These are phyloP conservation scores for Fraxinus baroniana DNA, from an alignment of 305 asterid species.

Conservation along the genomic window DNA sequence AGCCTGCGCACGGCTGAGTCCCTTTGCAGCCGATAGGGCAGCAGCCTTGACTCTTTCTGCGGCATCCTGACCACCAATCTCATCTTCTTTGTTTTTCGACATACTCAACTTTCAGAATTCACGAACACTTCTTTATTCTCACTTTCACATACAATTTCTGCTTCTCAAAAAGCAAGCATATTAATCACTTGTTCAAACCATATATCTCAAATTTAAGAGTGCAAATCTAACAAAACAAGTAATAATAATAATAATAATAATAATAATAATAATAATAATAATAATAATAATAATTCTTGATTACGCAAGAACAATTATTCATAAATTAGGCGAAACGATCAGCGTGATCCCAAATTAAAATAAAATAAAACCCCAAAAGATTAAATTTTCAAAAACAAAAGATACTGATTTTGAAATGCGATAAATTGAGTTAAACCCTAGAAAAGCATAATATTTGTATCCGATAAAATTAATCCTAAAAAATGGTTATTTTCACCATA, in stretches of 20 bases:
- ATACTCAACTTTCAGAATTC: constrained; percentile 29
- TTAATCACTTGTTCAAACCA: not conserved
- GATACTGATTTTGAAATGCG: not conserved
- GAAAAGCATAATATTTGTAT: not conserved
- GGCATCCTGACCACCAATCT: constrained; percentile 64
- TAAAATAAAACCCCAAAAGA: not conserved
- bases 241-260: not conserved
- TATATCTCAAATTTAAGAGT: not conserved
- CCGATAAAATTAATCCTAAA: not conserved
- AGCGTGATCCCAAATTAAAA: not conserved
- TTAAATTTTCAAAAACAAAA: not conserved
- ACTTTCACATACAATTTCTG: not conserved
- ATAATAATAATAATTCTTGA: not conserved
- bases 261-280: no score
- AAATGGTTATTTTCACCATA: not conserved
- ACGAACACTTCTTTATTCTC: not conserved
- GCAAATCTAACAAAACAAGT: not conserved
- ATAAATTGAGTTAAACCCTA: not conserved
- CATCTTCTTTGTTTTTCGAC: constrained; percentile 64
- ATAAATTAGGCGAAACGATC: not conserved
- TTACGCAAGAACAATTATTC: not conserved
- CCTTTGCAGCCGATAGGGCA: constrained; percentile 87
- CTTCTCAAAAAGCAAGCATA: not conserved
- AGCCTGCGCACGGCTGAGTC: constrained; percentile 98
- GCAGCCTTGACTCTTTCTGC: constrained; percentile 88